These are phyloP conservation scores for Phialophora verrucosa DNA, from an alignment of 2,329 filamentous ascomycete genomes.

Conservation along the genomic window DNA sequence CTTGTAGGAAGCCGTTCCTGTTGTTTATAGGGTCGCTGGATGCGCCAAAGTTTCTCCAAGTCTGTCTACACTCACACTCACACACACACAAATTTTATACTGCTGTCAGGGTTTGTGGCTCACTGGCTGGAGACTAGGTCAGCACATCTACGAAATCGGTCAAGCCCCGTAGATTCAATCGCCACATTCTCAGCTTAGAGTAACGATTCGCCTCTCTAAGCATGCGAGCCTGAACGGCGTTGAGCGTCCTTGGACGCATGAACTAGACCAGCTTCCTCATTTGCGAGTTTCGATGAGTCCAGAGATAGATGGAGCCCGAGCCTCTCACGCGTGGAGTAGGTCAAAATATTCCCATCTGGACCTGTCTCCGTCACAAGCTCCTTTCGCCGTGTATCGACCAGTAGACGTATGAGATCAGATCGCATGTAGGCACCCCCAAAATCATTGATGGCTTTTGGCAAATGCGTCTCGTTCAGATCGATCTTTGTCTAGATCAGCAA, in stretches of 20 bases:
- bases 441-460: neutral
- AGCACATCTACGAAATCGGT: too few species aligned
- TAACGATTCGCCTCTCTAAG: too few species aligned
- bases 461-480: neutral
- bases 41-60: too few species aligned
- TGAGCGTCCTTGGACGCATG: neutral
- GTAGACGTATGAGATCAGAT: neutral
- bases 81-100: too few species aligned
- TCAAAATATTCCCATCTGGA: neutral
- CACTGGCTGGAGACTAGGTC: too few species aligned
- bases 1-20: too few species aligned
- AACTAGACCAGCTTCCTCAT: neutral
- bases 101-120: too few species aligned
- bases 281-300: neutral
- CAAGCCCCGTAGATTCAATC: too few species aligned
- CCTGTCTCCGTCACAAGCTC: neutral
- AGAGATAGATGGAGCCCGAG: neutral
- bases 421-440: neutral
- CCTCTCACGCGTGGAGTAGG: neutral
- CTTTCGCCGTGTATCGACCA: constrained; percentile 1
- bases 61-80: too few species aligned
- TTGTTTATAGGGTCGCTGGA: too few species aligned
- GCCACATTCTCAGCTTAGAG: too few species aligned
- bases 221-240: too few species aligned
- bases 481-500: neutral